Percentiles rank a stretch among this genome's conserved stretches.
Evolutionary conservation across 768 basidiomycete species (phyloP).

Genomic region (Phlebiopsis flavidoalba): DNA sequence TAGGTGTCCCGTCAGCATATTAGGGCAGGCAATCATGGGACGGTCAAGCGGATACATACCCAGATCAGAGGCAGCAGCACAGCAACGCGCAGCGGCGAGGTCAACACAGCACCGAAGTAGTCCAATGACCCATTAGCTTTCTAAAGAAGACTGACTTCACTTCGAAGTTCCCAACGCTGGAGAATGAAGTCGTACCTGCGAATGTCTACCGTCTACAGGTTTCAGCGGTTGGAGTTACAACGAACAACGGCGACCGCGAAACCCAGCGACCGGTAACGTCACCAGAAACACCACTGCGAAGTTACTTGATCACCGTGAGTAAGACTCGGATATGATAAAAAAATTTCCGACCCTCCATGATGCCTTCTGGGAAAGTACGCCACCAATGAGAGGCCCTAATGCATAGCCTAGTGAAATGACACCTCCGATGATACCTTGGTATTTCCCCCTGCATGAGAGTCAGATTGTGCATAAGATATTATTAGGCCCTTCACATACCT

Average conservation of each 20-base stretch:
- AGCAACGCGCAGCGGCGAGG: conserved; percentile 55
- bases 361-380: conserved; percentile 54
- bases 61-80: conserved; percentile 72
- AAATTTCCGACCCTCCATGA: conserved; percentile 50
- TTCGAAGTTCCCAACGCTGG: background rate
- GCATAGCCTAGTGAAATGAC: conserved; percentile 58
- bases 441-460: conserved; percentile 52
- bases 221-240: conserved; percentile 70
- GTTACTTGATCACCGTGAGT: background rate
- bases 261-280: conserved; percentile 53
- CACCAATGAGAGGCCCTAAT: conserved; percentile 65
- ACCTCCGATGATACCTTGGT: conserved; percentile 68
- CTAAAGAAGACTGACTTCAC: too few species aligned
- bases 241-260: conserved; percentile 50
- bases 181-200: conserved; percentile 30
- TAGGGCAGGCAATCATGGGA: background rate
- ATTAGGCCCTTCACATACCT: conserved; percentile 32
- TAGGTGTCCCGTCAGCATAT: conserved; percentile 16
- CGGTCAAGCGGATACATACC: conserved; percentile 32
- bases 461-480: background rate
- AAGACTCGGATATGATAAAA: background rate
- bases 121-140: conserved; percentile 64
- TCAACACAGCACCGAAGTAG: conserved; percentile 54
- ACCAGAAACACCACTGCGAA: conserved; percentile 73
- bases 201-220: conserved; percentile 55